These are phyloP conservation scores for Calonectria pseudoreteaudii DNA, from an alignment of 2,329 filamentous ascomycete genomes.

Conservation along the genomic window DNA sequence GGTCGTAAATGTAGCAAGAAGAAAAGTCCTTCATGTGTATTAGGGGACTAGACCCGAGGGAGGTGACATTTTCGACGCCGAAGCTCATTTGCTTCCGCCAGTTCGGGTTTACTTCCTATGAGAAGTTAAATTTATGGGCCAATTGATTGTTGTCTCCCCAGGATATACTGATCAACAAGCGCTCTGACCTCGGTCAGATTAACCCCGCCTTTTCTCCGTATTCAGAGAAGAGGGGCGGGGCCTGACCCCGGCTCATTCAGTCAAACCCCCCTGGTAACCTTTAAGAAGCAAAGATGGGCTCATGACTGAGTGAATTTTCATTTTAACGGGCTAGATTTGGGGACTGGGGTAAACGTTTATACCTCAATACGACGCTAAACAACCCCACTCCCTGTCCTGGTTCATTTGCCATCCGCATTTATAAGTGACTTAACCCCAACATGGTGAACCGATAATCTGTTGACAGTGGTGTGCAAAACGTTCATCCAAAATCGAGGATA, in stretches of 20 bases:
- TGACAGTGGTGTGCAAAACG: background rate
- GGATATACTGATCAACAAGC: background rate
- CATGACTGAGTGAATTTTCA: background rate
- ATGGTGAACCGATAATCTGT: background rate
- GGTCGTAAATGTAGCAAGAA: background rate
- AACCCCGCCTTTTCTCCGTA: background rate
- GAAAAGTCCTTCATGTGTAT: background rate
- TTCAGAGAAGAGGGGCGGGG: no score
- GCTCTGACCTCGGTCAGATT: background rate
- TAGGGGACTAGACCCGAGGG: no score
- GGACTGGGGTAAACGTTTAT: conserved; percentile 4
- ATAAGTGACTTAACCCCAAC: background rate
- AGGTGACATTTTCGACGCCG: background rate
- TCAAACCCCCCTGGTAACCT: background rate
- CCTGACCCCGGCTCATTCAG: no score
- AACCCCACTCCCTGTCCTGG: background rate
- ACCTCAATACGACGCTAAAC: background rate
- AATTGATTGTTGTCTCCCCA: background rate
- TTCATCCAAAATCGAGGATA: background rate
- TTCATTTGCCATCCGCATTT: background rate
- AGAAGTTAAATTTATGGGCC: conserved; percentile 4
- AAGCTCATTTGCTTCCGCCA: background rate
- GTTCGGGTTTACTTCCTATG: background rate
- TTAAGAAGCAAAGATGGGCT: background rate
- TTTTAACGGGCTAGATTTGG: background rate